A percentile compares a stretch with the other conserved stretches of the same genome.
phyloP scores from a whole-genome alignment of 1,284 basidiomycete genomes.

The Taiwanofungus camphoratus region DNA sequence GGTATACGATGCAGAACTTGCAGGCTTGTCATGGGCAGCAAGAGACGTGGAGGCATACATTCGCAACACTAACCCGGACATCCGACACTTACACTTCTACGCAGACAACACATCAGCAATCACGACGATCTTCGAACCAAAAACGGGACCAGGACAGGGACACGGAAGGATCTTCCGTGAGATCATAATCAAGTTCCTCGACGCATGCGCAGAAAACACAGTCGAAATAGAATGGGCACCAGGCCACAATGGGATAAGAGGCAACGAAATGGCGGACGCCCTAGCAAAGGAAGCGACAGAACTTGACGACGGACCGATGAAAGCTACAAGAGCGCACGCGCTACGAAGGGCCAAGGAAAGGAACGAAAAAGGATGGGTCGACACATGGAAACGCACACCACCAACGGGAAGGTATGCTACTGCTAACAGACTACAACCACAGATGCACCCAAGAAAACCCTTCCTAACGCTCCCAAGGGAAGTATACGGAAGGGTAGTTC shows the following conservation, averaged over 20 bases:
- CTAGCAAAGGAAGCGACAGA: conserved; percentile 24
- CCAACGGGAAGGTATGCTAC: conserved; percentile 18
- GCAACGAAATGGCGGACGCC: conserved; percentile 26
- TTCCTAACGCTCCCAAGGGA: conserved; percentile 16
- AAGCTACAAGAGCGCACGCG: conserved; percentile 4
- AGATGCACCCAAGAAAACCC: conserved; percentile 16
- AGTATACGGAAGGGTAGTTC: conserved; percentile 19
- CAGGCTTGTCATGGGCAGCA: conserved; percentile 4
- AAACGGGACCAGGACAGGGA: neutral
- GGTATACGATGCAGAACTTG: conserved; percentile 3
- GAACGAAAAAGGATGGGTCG: neutral
- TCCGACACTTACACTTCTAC: conserved; percentile 3
- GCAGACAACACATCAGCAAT: conserved; percentile 3
- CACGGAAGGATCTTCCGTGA: neutral
- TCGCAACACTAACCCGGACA: neutral
- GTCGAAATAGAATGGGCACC: conserved; percentile 7
- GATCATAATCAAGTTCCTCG: neutral
- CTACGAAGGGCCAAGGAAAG: conserved; percentile 14
- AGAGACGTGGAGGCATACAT: neutral
- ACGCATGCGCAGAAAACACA: neutral
- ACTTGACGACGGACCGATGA: neutral
- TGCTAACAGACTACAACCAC: conserved; percentile 22
- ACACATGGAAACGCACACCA: neutral
- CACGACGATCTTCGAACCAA: neutral
- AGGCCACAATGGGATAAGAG: conserved; percentile 24